Evolutionary conservation across 1,139 yeast genomes (phyloP), one percentile per base, ranked within the genome.

Genomic region (Barnettozyma hawaiiensis): DNA sequence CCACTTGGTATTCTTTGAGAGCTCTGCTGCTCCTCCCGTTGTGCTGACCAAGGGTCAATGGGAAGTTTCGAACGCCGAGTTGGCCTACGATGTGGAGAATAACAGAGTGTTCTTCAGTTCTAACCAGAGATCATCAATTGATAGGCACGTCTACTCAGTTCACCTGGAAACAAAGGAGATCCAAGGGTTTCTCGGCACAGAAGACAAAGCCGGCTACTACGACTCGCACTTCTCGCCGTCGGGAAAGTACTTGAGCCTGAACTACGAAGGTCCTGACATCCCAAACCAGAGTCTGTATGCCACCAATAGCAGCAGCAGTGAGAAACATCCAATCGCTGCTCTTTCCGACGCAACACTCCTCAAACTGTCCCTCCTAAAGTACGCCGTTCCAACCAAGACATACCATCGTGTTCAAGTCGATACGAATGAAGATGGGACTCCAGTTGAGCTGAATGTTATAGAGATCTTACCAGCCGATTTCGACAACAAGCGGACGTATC

Each of bases 381-480:
- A 70, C 46, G 73, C 74, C 31, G 50, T 84, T 2, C 96, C 96
- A 1, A 65, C 73, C 0, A 74, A 73, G 23, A 59, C 65, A 2
- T 79, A 70, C 57, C 71, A 73, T 39, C 67, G 71, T 24, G 65
- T 81, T 29, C 61, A 59, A 23, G 66, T 81, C 4, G 79, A 68
- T 15, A 60, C 61, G 26, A 59, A 59, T 37, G 52, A 48, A 1
- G 58, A 55, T 22, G 58, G 57, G 1, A 36, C 47, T 3, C 69
- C 67, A 20, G 70, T 79, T 5, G 57, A 62, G n/a, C 68, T 85
- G 28, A 82, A 85, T 58, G 76, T 81, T 43, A 65, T 83, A 39
- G 97, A 90, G 60, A 81, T 84, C 5, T 67, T 78, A 31, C 98
- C 98, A 1, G 75, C 79, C 1, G 69, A 73, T 46, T 85, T 89